Evolutionary conservation across 306 rosid genomes (phyloP), one percentile per base, ranked within the genome.

Genomic region (Lablab purpureus): DNA sequence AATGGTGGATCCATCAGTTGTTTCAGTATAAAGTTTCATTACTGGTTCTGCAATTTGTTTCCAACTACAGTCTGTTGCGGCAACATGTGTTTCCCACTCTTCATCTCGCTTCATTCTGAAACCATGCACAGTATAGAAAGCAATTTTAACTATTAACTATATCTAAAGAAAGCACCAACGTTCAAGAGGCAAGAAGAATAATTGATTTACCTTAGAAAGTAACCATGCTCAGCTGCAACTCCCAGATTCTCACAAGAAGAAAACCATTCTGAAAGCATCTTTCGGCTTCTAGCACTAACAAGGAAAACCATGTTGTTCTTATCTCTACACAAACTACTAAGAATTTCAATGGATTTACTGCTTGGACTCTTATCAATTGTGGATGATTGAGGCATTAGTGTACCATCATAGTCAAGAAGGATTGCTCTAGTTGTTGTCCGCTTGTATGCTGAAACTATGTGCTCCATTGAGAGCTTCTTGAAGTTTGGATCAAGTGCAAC

Each of bases 211-310:
- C 97, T 87, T 19, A 90, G 73, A 80, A 91, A 93, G 83, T 87
- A 91, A 63, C 98, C 98, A 32, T 93, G 98, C 86, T 93, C 98
- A 2, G 98, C 98, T 13, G 93, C 94, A 28, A 91, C 73, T 62
- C 98, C 97, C 40, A 93, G 80, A 55, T 87, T 91, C 78, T 90
- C 95, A 68, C 98, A 93, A 73, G 95, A 79, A 70, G 88, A 89
- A 84, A 93, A 90, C 98, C 98, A 93, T 51, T 88, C 90, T 0
- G 74, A 56, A 9, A 93, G 94, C 28, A 76, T 76, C 73, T 76
- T 81, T 23, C 97, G 88, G 64, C 89, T 88, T 84, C 84, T 88
- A 0, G 94, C 87, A 79, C 98, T 93, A 27, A 93, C 98, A 78
- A 93, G 71, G 60, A 91, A 90, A 60, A 93, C 97, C 87, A 84